These are phyloP conservation scores for Bruguiera sexangula DNA, from an alignment of 345 rosid species.

Conservation along the genomic window DNA sequence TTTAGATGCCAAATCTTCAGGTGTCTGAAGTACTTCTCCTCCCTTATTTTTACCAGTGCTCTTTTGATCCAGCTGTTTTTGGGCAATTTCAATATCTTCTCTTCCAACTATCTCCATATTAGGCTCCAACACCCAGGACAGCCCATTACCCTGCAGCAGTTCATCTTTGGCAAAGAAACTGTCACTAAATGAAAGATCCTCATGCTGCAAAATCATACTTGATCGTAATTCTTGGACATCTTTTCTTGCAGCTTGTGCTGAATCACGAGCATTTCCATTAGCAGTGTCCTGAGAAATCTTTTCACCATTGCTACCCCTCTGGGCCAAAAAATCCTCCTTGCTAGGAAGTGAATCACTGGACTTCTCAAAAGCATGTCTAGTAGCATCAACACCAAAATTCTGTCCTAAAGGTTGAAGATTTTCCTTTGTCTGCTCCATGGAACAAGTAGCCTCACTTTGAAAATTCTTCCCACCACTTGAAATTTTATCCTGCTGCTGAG, in stretches of 20 bases:
- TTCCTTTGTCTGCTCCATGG: conserved; percentile 21
- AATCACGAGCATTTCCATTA: conserved; percentile 22
- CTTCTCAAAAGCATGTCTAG: conserved; percentile 17
- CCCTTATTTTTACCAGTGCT: conserved; percentile 15
- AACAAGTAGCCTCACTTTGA: conserved; percentile 32
- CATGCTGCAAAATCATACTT: conserved; percentile 42
- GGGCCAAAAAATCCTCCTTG: conserved; percentile 19
- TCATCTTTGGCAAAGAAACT: conserved; percentile 78
- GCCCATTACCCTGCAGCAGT: conserved; percentile 90
- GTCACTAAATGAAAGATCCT: conserved; percentile 64
- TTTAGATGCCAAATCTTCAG: conserved; percentile 52
- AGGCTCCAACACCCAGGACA: conserved; percentile 78
- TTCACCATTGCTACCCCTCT: conserved; percentile 19
- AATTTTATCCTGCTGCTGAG: conserved; percentile 34
- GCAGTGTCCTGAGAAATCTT: conserved; percentile 24
- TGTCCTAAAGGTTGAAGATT: conserved; percentile 26
- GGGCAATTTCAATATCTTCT: conserved; percentile 24
- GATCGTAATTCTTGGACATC: conserved; percentile 42
- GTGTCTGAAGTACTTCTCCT: conserved; percentile 31
- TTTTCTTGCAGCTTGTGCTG: conserved; percentile 18
- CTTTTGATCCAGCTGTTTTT: conserved; percentile 17
- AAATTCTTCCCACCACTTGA: conserved; percentile 32
- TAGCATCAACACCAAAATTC: conserved; percentile 17
- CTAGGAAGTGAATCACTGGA: conserved; percentile 26
- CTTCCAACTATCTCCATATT: conserved; percentile 35